Evolutionary conservation across 495 filamentous ascomycete species (phyloP).

Genomic region (Aspergillus hancockii): DNA sequence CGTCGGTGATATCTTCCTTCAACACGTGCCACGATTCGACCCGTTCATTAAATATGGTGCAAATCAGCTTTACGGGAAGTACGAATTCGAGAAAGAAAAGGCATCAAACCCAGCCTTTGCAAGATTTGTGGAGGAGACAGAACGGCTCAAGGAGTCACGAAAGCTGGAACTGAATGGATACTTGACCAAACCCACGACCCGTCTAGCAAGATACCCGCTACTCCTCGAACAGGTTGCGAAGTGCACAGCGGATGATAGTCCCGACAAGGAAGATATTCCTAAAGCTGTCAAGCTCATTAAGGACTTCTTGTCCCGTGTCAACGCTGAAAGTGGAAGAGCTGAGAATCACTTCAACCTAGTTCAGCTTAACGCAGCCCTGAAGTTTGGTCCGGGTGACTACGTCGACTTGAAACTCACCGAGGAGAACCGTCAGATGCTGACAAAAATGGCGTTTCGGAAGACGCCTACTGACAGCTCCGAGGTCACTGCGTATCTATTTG

Average conservation of each 20-base stretch:
- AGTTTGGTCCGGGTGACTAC: conserved; percentile 81
- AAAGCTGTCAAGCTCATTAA: conserved; percentile 83
- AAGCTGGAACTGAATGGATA: conserved; percentile 99
- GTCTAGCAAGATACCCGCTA: conserved; percentile 92
- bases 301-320: conserved; percentile 83
- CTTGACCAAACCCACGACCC: conserved; percentile 94
- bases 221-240: conserved; percentile 91
- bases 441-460: conserved; percentile 93
- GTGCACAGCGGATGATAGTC: conserved; percentile 80
- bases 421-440: conserved; percentile 86
- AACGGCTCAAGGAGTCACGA: conserved; percentile 91
- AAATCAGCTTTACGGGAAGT: conserved; percentile 94
- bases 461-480: conserved; percentile 82
- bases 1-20: conserved; percentile 91
- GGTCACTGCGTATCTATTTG: conserved; percentile 91
- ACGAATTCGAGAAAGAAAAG: conserved; percentile 97
- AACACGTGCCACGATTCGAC: conserved; percentile 87
- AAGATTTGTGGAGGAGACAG: conserved; percentile 95
- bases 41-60: conserved; percentile 97
- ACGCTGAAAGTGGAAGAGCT: conserved; percentile 91
- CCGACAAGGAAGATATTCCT: conserved; percentile 89
- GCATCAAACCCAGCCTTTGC: conserved; percentile 80
- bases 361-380: conserved; percentile 83
- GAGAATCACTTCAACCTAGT: conserved; percentile 98
- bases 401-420: conserved; percentile 95